Evolutionary conservation across 106 monocot genomes (phyloP).

Genomic region (Dendrobium officinale): DNA sequence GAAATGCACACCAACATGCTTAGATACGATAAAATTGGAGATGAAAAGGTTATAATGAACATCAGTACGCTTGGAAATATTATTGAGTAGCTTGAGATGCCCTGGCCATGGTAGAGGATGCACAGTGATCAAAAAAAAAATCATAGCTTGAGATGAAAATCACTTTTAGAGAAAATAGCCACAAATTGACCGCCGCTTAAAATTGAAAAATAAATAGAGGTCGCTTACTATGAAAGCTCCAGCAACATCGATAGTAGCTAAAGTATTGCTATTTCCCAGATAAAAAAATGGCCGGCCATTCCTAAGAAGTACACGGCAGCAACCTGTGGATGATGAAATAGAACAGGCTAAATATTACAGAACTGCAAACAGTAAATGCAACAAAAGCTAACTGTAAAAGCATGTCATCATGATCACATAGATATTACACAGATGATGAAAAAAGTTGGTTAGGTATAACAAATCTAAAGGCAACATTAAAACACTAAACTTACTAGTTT

Average conservation of each 20-base stretch:
- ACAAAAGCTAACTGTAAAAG: not conserved
- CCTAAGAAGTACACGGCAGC: slow-evolving; percentile 76
- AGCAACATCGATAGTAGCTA: slow-evolving; percentile 95
- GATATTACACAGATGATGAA: not conserved
- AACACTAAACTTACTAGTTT: not conserved
- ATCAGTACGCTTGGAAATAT: slow-evolving; percentile 75
- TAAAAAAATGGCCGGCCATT: slow-evolving; percentile 90
- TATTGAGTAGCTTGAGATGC: slow-evolving; percentile 75
- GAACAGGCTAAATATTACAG: not conserved
- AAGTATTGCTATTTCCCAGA: slow-evolving; percentile 87
- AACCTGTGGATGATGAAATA: slow-evolving; percentile 37
- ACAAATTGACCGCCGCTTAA: not conserved
- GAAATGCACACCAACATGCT: slow-evolving; percentile 48
- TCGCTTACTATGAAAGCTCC: slow-evolving; percentile 83
- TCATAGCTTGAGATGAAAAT: slow-evolving; percentile 1
- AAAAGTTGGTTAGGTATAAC: not conserved
- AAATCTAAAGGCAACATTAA: not conserved
- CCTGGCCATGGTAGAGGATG: slow-evolving; percentile 39
- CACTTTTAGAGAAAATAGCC: not conserved
- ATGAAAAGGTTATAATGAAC: slow-evolving; percentile 82
- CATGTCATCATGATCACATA: not conserved
- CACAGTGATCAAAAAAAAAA: not conserved
- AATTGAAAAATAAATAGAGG: not conserved
- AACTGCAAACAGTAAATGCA: not conserved
- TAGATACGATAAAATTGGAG: slow-evolving; percentile 55